Base-by-base conservation (phyloP, 1,284 basidiomycete genomes). In the Amylostereum areolatum region DNA sequence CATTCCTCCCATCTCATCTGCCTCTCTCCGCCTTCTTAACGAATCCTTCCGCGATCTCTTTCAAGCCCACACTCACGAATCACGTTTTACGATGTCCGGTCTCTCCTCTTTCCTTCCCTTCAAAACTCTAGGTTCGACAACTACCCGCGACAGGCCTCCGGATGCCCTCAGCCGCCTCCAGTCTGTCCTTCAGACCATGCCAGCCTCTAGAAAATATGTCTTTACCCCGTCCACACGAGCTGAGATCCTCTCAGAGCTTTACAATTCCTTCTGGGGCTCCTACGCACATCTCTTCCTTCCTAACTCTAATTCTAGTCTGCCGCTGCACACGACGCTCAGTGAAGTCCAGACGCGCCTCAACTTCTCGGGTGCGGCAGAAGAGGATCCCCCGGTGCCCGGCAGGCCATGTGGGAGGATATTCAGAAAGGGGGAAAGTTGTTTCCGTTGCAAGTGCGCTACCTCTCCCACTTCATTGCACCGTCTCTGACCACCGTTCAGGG, bases 391-490 rank as follows among this genome's bases (percentile, higher is more conserved):
- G 0, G 65, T 78, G 10, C 80, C 80, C 12, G 88, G 85, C 5
- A 72, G 81, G 53, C 78, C 84, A 0, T 91, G 89, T 61, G 83
- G 80, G 1, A 78, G 85, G 60, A 85, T 91, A 45, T 88, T 91
- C 66, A 83, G 81, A 64, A 90, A 88, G 59, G 89, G 89, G 12
- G 90, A 93, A 62, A 83, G 87, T 58, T 92, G 90, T 57, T 93
- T 92, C 65, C 78, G 89, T 37, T 94, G 91, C 89, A 92, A 91
- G 91, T 92, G 63, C 73, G 91, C 75, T 32, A 6, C 32, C 40
- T 31, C 3, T 41, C 28, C 43, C 31, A 43, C 28, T 34, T 45
- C 32, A 47, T 48, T 43, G 29, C 36, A 27, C n/a, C 25, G 24
- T 11, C 43, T 28, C 11, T 48, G 46, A 34, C 33, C 36, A 12